Percentiles rank a stretch among this genome's conserved stretches.
Evolutionary conservation across 2,329 filamentous ascomycete genomes (phyloP).

Genomic region (Stemphylium beticola): DNA sequence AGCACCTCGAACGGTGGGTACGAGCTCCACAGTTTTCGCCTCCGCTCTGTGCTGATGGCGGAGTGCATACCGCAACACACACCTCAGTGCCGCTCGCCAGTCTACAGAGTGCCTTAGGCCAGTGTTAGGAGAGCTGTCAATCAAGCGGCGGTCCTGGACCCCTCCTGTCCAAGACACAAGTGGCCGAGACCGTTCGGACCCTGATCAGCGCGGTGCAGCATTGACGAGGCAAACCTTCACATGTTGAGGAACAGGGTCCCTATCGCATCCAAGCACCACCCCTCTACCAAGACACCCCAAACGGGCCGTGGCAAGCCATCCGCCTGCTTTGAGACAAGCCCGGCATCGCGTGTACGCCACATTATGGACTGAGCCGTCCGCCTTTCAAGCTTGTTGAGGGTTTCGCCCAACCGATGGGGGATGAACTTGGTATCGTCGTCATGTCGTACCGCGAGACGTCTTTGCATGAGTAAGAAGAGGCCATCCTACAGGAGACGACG

Average conservation of each 20-base stretch:
- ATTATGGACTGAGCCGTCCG: slow-evolving; percentile 4
- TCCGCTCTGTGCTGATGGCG: slow-evolving; percentile 12
- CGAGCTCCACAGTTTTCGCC: slow-evolving; percentile 12
- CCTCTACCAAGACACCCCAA: slow-evolving; percentile 15
- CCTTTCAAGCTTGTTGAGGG: slow-evolving; percentile 6
- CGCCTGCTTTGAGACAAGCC: slow-evolving; percentile 7
- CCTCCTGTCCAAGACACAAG: slow-evolving; percentile 16
- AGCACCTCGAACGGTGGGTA: slow-evolving; percentile 5
- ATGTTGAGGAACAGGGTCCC: slow-evolving; percentile 21
- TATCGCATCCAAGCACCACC: slow-evolving; percentile 10
- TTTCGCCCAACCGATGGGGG: slow-evolving; percentile 6
- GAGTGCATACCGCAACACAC: slow-evolving; percentile 15
- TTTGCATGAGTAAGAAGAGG: slow-evolving; percentile 1
- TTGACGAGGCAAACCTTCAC: slow-evolving; percentile 13
- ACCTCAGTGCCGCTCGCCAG: slow-evolving; percentile 7
- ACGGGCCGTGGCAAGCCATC: slow-evolving; percentile 10
- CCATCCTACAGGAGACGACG: slow-evolving; percentile 15
- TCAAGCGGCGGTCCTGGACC: slow-evolving; percentile 17
- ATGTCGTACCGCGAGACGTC: neutral
- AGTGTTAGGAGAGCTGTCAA: neutral
- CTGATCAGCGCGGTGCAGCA: slow-evolving; percentile 22
- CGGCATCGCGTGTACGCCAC: slow-evolving; percentile 14
- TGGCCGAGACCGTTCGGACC: slow-evolving; percentile 19
- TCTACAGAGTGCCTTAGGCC: neutral
- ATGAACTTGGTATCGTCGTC: slow-evolving; percentile 1